Conservation (phyloP, 2,329 filamentous ascomycete genomes). For the Rhexocercosporidium sp. region DNA sequence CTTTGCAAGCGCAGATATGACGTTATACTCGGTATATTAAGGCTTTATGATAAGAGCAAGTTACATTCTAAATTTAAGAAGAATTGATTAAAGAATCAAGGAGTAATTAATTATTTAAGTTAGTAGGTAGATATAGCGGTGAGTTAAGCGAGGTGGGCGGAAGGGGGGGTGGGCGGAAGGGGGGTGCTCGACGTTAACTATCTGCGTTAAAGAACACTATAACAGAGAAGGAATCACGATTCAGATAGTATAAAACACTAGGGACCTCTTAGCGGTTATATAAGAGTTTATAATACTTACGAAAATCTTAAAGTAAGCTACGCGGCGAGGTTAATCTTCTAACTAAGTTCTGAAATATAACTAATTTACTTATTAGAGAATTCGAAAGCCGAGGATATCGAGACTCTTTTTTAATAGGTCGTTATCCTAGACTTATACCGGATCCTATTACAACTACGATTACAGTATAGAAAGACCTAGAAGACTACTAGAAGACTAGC, state of each 20-base stretch:
- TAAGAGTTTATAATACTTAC: conserved; percentile 5
- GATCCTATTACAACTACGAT: conserved; percentile 36
- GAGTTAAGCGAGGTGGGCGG: too few relatives aligned
- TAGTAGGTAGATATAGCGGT: too few relatives aligned
- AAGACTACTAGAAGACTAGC: conserved; percentile 26
- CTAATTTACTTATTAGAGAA: conserved; percentile 12
- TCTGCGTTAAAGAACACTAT: conserved; percentile 7
- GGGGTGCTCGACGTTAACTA: too few relatives aligned
- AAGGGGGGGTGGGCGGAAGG: too few relatives aligned
- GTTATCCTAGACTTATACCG: conserved; percentile 32
- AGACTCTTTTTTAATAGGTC: conserved; percentile 31
- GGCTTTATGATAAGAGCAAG: too few relatives aligned
- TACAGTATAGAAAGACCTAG: conserved; percentile 25
- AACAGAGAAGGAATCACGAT: conserved; percentile 16
- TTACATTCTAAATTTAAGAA: too few relatives aligned
- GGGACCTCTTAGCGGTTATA: conserved; percentile 12
- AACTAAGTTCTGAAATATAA: background rate
- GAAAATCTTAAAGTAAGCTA: conserved; percentile 11
- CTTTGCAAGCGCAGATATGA: too few relatives aligned
- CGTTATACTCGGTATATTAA: too few relatives aligned
- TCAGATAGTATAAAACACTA: background rate
- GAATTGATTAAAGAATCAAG: too few relatives aligned
- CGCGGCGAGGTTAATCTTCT: background rate
- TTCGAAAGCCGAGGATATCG: conserved; percentile 30
- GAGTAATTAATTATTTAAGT: too few relatives aligned